Evolutionary conservation across 345 rosid genomes (phyloP), one percentile per base, ranked within the genome.

Genomic region (Triadica sebifera): DNA sequence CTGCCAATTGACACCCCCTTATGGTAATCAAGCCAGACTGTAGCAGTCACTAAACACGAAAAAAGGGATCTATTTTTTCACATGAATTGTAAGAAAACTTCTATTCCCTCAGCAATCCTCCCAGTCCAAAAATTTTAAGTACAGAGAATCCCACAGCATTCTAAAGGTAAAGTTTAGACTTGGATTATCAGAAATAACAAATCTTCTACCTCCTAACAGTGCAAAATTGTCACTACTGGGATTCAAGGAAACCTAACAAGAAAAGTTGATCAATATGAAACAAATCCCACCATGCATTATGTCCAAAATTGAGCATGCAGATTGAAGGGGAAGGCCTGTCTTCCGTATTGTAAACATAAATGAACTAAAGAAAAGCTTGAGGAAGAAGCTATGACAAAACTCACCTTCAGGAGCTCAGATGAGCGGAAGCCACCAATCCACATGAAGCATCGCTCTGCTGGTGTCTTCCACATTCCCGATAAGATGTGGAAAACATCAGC

Each of bases 391-490:
- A 47, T 47, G 15, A 65, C 13, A 34, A 43, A 67, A 76, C 78
- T 77, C 77, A 88, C 98, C 90, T 91, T 93, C 72, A 93, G 96
- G 69, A 93, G 87, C 81, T 93, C 97, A 4, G 97, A 93, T 53
- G 98, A 87, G 39, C 98, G 98, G 77, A 91, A 93, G 55, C 98
- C 98, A 66, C 98, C 98, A 71, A 93, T 85, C 98, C 98, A 93
- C 86, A 93, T 73, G 81, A 91, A 93, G 82, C 97, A 93, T 66
- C 97, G 83, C 85, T 93, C 98, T 47, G 95, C 98, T 25, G 98
- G 98, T 73, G 97, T 93, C 83, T 90, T 91, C 98, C 98, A 93
- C 97, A 91, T 91, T 69, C 98, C 98, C 13, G 98, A 93, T 77
- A 93, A 78, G 70, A 93, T 83, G 79, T 93, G 98, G 89, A 93